These are phyloP conservation scores for Cnidoscolus chayamansa DNA, from an alignment of 441 rosid species.

Conservation along the genomic window DNA sequence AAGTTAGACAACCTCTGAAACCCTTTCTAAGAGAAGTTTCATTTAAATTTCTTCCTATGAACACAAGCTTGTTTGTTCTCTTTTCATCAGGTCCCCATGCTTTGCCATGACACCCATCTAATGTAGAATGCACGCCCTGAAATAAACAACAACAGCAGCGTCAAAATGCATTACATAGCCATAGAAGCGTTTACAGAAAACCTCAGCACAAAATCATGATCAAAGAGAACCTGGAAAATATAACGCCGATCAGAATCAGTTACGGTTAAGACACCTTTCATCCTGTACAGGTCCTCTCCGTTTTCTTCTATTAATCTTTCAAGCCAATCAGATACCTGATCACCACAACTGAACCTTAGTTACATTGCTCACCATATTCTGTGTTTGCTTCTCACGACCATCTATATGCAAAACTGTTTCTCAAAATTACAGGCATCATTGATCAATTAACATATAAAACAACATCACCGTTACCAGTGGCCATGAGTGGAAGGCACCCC, in stretches of 20 bases:
- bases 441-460: neutral
- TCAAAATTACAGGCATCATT: neutral
- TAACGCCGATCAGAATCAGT: conserved; percentile 47
- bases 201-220: neutral
- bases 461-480: neutral
- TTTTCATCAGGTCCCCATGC: conserved; percentile 57
- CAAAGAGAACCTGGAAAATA: conserved; percentile 49
- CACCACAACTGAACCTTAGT: too few relatives aligned
- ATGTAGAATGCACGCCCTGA: conserved; percentile 62
- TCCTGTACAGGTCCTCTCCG: conserved; percentile 69
- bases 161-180: too few relatives aligned
- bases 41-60: conserved; percentile 66
- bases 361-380: conserved; percentile 3
- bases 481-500: neutral
- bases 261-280: conserved; percentile 63
- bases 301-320: conserved; percentile 68
- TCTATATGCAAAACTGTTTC: neutral
- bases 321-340: conserved; percentile 45
- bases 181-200: neutral
- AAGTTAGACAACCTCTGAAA: conserved; percentile 58
- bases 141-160: too few relatives aligned
- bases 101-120: conserved; percentile 60
- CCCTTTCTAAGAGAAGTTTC: conserved; percentile 56
- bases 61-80: conserved; percentile 63
- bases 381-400: too few relatives aligned